phyloP scores from a whole-genome alignment of 345 rosid species.

The Lepidium africanum region DNA sequence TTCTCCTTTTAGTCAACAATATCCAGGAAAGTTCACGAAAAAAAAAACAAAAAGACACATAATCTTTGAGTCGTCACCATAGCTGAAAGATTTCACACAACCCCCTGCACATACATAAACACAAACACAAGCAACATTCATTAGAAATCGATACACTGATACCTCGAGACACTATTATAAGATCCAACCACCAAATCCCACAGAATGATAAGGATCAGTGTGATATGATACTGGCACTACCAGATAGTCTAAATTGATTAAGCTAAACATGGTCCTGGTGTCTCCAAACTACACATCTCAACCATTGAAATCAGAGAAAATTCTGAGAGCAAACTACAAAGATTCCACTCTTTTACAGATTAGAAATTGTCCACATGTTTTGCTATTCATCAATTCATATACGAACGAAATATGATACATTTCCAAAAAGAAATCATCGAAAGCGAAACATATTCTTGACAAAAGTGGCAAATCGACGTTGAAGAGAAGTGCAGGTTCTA shows the following conservation, averaged over 20 bases:
- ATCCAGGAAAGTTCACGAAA: slow-evolving; percentile 8
- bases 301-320: not conserved
- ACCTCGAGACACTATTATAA: not conserved
- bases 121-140: not conserved
- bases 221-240: not conserved
- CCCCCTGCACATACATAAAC: slow-evolving; percentile 11
- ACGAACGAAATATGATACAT: not conserved
- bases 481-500: not conserved
- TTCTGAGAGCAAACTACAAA: not conserved
- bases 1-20: slow-evolving; percentile 7
- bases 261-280: not conserved
- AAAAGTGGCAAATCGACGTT: not conserved
- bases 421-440: not conserved
- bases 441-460: not conserved
- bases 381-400: not conserved
- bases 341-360: not conserved
- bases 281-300: not conserved
- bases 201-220: not conserved
- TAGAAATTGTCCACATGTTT: not conserved
- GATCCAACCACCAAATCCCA: not conserved
- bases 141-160: not conserved
- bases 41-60: slow-evolving; percentile 9
- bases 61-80: slow-evolving; percentile 24
- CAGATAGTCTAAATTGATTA: not conserved
- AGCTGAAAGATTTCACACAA: slow-evolving; percentile 16